These are phyloP conservation scores for Pachysandra terminalis DNA, from an alignment of 164 flowering plant species.

Conservation along the genomic window DNA sequence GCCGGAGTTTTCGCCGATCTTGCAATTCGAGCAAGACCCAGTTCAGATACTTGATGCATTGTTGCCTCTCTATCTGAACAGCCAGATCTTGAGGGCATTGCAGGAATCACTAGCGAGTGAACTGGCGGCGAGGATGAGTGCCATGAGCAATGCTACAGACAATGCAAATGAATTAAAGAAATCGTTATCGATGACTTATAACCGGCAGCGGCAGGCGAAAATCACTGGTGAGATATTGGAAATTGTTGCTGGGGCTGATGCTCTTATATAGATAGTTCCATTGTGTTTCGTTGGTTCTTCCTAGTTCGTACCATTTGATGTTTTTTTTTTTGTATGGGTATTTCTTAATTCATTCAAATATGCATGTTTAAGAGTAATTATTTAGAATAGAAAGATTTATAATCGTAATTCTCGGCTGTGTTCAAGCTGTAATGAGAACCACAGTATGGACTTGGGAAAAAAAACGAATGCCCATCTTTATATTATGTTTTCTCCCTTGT, in stretches of 20 bases:
- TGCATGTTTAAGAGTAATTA: conserved; percentile 19
- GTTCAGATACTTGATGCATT: conserved; percentile 91
- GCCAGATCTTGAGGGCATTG: conserved; percentile 81
- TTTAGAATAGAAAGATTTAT: conserved; percentile 14
- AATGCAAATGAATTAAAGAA: conserved; percentile 77
- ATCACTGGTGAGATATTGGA: conserved; percentile 89
- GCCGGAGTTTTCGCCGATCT: conserved; percentile 36
- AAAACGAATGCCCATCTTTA: background rate
- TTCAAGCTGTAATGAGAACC: conserved; percentile 16
- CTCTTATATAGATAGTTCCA: conserved; percentile 29
- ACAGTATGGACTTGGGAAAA: background rate
- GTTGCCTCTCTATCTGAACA: conserved; percentile 84
- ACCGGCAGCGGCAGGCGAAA: conserved; percentile 75
- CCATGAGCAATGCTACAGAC: conserved; percentile 82
- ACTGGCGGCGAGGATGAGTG: conserved; percentile 86
- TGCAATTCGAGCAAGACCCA: conserved; percentile 94
- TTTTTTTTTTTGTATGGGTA: background rate
- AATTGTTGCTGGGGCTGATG: conserved; percentile 92
- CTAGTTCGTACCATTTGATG: background rate
- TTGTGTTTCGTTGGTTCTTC: conserved; percentile 6
- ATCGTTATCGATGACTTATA: conserved; percentile 49
- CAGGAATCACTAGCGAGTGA: conserved; percentile 92
- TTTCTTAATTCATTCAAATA: conserved; percentile 21
- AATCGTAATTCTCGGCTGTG: conserved; percentile 15
- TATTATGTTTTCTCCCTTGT: background rate